Evolutionary conservation across 2,329 filamentous ascomycete species (phyloP).

Genomic region (Biscogniauxia mediterranea): DNA sequence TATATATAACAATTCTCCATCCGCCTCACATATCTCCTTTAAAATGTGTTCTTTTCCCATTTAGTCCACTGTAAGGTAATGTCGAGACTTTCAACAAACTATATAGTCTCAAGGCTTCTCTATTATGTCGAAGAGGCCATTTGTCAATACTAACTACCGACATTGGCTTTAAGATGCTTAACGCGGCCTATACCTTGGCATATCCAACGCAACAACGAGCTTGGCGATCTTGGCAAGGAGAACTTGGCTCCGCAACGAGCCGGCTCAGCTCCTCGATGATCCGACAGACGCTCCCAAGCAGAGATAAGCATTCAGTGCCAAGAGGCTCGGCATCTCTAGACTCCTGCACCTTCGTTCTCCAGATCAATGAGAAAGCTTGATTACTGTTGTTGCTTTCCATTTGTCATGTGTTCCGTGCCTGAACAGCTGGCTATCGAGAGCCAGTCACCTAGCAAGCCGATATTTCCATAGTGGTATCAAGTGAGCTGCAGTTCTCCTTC

Average conservation of each 20-base stretch:
- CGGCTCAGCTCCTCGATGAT: conserved; percentile 14
- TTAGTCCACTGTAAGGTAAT: too few relatives aligned
- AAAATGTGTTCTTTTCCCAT: too few relatives aligned
- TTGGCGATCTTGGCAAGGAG: neutral
- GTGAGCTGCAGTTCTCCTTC: neutral
- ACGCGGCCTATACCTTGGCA: neutral
- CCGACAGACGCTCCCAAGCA: conserved; percentile 11
- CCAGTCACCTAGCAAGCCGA: conserved; percentile 2
- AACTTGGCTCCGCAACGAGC: neutral
- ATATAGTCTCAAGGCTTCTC: neutral
- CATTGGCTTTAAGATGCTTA: neutral
- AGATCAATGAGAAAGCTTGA: conserved; percentile 9
- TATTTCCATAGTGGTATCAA: neutral
- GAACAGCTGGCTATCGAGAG: conserved; percentile 16
- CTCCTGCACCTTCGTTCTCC: conserved; percentile 15
- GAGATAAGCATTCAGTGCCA: conserved; percentile 19
- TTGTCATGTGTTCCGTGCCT: conserved; percentile 2
- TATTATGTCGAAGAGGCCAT: neutral
- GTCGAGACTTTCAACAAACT: too few relatives aligned
- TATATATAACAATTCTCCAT: too few relatives aligned
- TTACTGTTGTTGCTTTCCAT: conserved; percentile 10
- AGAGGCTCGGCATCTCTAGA: conserved; percentile 15
- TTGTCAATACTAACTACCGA: neutral
- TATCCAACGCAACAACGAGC: neutral
- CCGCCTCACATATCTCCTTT: too few relatives aligned